Conservation (phyloP, 441 rosid genomes). For the Populus hybrid region DNA sequence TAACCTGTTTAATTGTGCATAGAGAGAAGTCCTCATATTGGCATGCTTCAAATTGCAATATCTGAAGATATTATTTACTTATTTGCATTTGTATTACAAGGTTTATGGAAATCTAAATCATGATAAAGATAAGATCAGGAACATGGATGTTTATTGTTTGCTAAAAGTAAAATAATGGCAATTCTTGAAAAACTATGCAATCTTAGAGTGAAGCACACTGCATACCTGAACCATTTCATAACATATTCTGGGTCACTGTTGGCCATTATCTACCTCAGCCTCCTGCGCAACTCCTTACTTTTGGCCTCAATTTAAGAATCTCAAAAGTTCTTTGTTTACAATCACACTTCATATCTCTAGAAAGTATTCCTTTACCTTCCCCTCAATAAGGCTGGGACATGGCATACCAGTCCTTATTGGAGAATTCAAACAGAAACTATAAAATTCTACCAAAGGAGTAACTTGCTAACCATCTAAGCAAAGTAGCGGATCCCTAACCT, state of each 20-base stretch:
- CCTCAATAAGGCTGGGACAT: slow-evolving; percentile 22
- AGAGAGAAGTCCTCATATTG: neutral
- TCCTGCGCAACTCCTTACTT: slow-evolving; percentile 13
- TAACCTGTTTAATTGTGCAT: neutral
- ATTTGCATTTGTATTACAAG: neutral
- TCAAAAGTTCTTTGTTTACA: slow-evolving; percentile 19
- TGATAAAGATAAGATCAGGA: neutral
- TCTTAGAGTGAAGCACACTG: slow-evolving; percentile 3
- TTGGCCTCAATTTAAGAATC: slow-evolving; percentile 29
- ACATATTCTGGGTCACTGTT: too few relatives aligned
- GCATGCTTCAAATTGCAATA: neutral
- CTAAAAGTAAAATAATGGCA: neutral
- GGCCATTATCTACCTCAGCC: slow-evolving; percentile 15
- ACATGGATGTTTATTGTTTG: neutral
- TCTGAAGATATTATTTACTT: neutral
- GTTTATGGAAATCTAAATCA: neutral
- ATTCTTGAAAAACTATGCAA: neutral
- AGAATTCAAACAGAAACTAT: slow-evolving; percentile 20
- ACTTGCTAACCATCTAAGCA: slow-evolving; percentile 16
- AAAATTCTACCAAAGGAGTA: slow-evolving; percentile 15
- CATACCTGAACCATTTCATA: too few relatives aligned
- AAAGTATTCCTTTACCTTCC: slow-evolving; percentile 25
- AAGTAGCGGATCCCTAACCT: slow-evolving; percentile 9
- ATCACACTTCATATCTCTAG: slow-evolving; percentile 20
- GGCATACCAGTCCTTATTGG: slow-evolving; percentile 22